Base-by-base conservation (phyloP, 805 yeast genomes). In the Yamadazyma phyllophila region DNA sequence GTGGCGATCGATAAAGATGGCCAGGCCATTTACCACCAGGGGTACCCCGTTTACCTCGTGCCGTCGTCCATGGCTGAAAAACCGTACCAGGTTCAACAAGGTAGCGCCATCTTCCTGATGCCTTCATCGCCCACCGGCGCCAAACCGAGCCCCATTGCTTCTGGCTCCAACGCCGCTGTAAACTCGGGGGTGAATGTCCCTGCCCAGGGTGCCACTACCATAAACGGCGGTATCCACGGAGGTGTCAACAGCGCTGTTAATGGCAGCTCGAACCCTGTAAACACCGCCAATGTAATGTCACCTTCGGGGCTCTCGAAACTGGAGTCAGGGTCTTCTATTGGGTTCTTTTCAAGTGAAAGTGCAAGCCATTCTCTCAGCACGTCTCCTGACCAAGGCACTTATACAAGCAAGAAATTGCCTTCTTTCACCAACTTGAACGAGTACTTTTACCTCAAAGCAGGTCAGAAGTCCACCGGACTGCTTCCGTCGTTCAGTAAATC, bases 41-140 rank as follows among this genome's bases (percentile, higher is more conserved):
- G 65, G 16, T 67, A 63, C 46, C 74, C 75, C 3, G 67, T 69
- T 3, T 69, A 69, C 49, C 57, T 68, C 27, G 61, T 69, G 7
- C 34, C 41, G 11, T 27, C 41, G 4, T 12, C 13, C 4, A 14
- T 26, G 31, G 36, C 20, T 8, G 44, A 20, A 7, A 35, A 46
- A 14, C 27, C 40, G n/a, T 29, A 35, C 27, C 45, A 45, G 3
- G 12, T 31, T 13, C 48, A 46, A 31, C 32, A 37, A 15, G 49
- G 49, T 20, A 33, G 36, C 15, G 49, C 49, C 6, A 43, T 46
- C 15, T 46, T 46, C 15, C 38, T 38, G 30, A 41, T 46, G 33
- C 49, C 49, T 12, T 37, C 42, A 8, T 36, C 41, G 10, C 49
- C 49, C n/a, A 46, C 49, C 4, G 27, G 24, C 14, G 24, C 14